Base-by-base conservation (phyloP, 768 basidiomycete species). In the Lactifluus rugatus region DNA sequence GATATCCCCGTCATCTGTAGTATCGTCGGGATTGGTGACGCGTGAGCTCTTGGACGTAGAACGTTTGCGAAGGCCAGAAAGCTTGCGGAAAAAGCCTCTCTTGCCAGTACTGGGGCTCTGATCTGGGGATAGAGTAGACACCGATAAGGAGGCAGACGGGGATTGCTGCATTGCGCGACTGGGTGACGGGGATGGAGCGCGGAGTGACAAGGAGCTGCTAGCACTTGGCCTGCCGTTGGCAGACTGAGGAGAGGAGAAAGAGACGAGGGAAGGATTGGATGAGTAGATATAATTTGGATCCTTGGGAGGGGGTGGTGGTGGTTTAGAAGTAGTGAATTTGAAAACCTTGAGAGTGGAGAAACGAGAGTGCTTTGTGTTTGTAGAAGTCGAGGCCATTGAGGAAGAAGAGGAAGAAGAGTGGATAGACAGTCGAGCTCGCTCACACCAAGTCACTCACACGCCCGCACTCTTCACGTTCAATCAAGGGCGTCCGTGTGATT, bases 341-440 rank as follows among this genome's bases (percentile, higher is more conserved):
- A 64, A 64, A 10, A 64, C 54, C 25, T 64, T 64, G 42, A 64
- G 31, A 5, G 63, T 56, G 2, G 63, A 64, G 47, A 64, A 64
- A 42, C 50, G 63, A 16, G 63, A 64, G 13, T 42, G 36, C 19
- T 61, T 57, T 11, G 28, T 28, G 28, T 28, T 28, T 28, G 28
- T 3, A 28, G 54, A 46, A 8, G 63, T 52, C 32, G 61, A 58
- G 7, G 61, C 41, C 63, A 62, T 62, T 0, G 55, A 41, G 5
- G 8, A 16, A 46, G 4, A 41, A 9, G 21, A n/a, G 11, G 10
- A 13, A 34, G 32, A 2, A 34, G 32, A 7, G 9, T 28, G 28
- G 28, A 28, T 28, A 7, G 7, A 3, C 28, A 7, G 3, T 28
- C 28, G 3, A 7, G 28, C 28, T 3, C 28, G 7, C 28, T 28